phyloP scores from a whole-genome alignment of 140 eudicot genomes.

The Anethum foeniculum region DNA sequence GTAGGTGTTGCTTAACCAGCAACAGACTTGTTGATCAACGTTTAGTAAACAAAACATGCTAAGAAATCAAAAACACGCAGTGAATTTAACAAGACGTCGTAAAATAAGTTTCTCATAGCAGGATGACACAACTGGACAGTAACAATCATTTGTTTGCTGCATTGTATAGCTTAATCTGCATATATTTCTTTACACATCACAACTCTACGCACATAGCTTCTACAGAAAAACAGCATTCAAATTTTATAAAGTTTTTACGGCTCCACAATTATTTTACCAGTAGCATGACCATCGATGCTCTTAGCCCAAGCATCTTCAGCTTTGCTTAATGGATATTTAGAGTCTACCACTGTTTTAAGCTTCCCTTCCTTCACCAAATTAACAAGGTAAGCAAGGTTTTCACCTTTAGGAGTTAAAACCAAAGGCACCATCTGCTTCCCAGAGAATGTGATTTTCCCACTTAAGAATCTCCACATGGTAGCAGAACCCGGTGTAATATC shows the following conservation, averaged over 20 bases:
- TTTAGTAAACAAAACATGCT: too few relatives aligned
- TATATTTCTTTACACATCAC: background rate
- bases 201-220: background rate
- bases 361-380: conserved; percentile 27
- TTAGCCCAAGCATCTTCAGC: conserved; percentile 40
- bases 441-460: conserved; percentile 27
- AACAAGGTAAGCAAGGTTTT: conserved; percentile 23
- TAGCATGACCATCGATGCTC: conserved; percentile 35
- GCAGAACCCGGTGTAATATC: conserved; percentile 22
- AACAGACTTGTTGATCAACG: too few relatives aligned
- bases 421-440: conserved; percentile 26
- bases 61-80: too few relatives aligned
- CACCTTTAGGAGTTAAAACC: conserved; percentile 21
- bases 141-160: background rate
- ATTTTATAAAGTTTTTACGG: background rate
- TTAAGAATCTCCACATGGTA: conserved; percentile 17
- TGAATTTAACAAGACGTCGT: background rate
- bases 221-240: background rate
- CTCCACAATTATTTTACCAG: conserved; percentile 31
- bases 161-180: background rate
- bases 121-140: background rate
- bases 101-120: background rate
- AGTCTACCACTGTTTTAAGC: conserved; percentile 32
- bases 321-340: conserved; percentile 22
- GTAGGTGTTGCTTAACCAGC: background rate